Percentiles rank a stretch among this genome's conserved stretches.
phyloP scores from a whole-genome alignment of 1,139 yeast genomes.

The Suhomyces kunorum region DNA sequence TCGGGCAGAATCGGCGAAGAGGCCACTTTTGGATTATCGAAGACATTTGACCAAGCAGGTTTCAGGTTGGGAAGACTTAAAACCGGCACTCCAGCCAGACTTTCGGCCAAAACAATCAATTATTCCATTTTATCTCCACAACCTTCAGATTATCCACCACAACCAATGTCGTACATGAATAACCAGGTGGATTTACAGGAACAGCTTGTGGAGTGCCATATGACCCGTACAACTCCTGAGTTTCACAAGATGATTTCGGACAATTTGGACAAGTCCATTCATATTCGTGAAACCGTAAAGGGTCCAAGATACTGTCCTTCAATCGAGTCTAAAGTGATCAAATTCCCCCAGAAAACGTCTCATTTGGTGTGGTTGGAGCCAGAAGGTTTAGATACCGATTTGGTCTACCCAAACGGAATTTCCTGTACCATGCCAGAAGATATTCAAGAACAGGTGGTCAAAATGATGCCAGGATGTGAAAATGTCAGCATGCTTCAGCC shows the following conservation, averaged over 20 bases:
- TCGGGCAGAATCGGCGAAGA: constrained; percentile 94
- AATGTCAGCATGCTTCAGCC: constrained; percentile 87
- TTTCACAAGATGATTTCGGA: constrained; percentile 69
- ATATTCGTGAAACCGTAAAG: constrained; percentile 88
- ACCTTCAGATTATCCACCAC: constrained; percentile 75
- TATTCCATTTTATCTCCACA: constrained; percentile 62
- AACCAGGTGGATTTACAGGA: constrained; percentile 60
- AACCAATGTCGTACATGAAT: constrained; percentile 89
- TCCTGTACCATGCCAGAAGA: constrained; percentile 97
- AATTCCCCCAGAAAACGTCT: constrained; percentile 71
- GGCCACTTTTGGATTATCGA: constrained; percentile 86
- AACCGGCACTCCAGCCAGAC: constrained; percentile 96
- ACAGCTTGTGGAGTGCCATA: constrained; percentile 67
- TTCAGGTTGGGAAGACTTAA: constrained; percentile 86
- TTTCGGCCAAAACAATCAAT: constrained; percentile 71
- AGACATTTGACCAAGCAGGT: constrained; percentile 73
- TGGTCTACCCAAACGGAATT: constrained; percentile 94
- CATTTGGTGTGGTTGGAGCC: constrained; percentile 97
- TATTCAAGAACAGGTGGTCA: constrained; percentile 73
- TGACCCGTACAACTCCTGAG: constrained; percentile 74
- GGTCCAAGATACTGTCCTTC: constrained; percentile 99
- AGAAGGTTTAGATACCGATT: constrained; percentile 83
- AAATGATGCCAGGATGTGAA: constrained; percentile 85
- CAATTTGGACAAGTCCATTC: constrained; percentile 81
- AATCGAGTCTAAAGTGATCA: constrained; percentile 81